Evolutionary conservation across 2,329 filamentous ascomycete species (phyloP).

Genomic region (Fusarium decemcellulare): DNA sequence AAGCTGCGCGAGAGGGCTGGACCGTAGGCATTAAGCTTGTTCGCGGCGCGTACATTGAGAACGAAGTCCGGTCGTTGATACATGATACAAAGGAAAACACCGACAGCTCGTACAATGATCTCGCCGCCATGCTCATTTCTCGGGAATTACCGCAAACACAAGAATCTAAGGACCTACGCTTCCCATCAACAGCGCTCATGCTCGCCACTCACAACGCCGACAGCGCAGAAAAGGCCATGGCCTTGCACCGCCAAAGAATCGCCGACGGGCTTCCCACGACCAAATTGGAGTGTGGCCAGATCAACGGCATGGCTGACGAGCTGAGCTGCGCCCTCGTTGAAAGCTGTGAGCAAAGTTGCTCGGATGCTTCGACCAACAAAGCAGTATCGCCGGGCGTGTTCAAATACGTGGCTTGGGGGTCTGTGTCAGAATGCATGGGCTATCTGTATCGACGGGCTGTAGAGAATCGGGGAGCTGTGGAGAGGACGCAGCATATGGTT

Average conservation of each 20-base stretch:
- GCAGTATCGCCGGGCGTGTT: slow-evolving; percentile 46
- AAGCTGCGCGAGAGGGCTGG: slow-evolving; percentile 62
- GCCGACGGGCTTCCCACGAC: slow-evolving; percentile 47
- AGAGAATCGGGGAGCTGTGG: slow-evolving; percentile 54
- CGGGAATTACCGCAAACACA: slow-evolving; percentile 42
- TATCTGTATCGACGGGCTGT: slow-evolving; percentile 53
- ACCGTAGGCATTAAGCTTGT: slow-evolving; percentile 69
- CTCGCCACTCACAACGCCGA: slow-evolving; percentile 66
- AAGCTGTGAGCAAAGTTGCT: slow-evolving; percentile 34
- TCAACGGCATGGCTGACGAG: slow-evolving; percentile 71
- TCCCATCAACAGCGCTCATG: slow-evolving; percentile 62
- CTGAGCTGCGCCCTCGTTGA: slow-evolving; percentile 64
- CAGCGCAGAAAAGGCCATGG: slow-evolving; percentile 57
- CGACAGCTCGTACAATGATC: slow-evolving; percentile 63
- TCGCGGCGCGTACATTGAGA: slow-evolving; percentile 67
- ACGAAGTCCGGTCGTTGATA: slow-evolving; percentile 63
- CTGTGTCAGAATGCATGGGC: slow-evolving; percentile 52
- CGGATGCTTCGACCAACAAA: slow-evolving; percentile 1
- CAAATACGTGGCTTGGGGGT: slow-evolving; percentile 57
- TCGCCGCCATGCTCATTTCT: slow-evolving; percentile 60
- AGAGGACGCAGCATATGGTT: slow-evolving; percentile 44
- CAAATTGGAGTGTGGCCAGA: slow-evolving; percentile 62
- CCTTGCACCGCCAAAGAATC: slow-evolving; percentile 58
- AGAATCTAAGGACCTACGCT: slow-evolving; percentile 36
- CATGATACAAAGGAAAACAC: slow-evolving; percentile 66